Evolutionary conservation across 345 rosid species (phyloP).

Genomic region (Excoecaria agallocha): DNA sequence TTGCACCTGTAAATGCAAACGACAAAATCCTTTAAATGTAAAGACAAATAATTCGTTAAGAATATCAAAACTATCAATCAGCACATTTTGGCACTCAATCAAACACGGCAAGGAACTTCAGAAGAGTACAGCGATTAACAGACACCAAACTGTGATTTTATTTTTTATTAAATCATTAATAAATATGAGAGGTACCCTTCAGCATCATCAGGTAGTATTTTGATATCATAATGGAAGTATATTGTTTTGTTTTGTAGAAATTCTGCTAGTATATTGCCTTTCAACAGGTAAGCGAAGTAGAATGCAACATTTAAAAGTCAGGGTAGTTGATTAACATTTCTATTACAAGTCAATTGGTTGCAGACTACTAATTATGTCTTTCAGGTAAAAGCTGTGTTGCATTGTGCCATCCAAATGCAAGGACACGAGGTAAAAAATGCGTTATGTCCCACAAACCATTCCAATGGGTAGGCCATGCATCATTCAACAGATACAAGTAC

Average conservation of each 20-base stretch:
- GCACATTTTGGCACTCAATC: background rate
- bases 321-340: no score
- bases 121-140: background rate
- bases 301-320: no score
- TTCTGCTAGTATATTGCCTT: no score
- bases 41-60: background rate
- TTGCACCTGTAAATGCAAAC: conserved; percentile 50
- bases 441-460: background rate
- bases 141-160: background rate
- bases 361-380: background rate
- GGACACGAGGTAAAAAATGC: no score
- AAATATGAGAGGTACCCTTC: background rate
- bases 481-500: no score
- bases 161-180: background rate
- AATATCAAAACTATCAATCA: background rate
- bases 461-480: background rate
- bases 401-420: background rate
- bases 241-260: background rate
- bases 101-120: background rate
- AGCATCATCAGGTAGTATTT: background rate
- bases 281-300: no score
- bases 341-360: background rate
- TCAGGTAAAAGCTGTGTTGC: background rate
- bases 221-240: background rate
- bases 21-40: background rate